phyloP scores from a whole-genome alignment of 306 rosid species.

The Malus fusca region DNA sequence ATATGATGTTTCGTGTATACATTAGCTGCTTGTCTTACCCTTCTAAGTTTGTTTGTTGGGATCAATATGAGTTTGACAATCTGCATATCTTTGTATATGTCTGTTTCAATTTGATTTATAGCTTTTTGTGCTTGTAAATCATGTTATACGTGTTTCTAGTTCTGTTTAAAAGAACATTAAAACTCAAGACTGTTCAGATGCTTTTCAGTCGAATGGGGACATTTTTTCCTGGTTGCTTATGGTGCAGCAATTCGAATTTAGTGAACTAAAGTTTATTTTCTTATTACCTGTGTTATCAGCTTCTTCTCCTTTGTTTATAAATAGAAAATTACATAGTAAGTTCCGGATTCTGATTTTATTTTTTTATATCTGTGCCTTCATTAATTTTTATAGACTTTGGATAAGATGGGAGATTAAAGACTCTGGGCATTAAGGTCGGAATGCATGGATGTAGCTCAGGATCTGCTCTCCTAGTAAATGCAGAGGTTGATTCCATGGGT shows the following conservation, averaged over 20 bases:
- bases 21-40: not conserved
- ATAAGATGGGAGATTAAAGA: conserved; percentile 49
- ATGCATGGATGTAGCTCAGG: conserved; percentile 87
- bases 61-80: not conserved
- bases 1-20: not conserved
- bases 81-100: not conserved
- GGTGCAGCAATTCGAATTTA: not conserved
- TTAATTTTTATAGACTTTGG: conserved; percentile 22
- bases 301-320: not conserved
- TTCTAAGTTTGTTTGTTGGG: not conserved
- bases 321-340: not conserved
- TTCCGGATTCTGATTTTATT: not conserved
- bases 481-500: conserved; percentile 99
- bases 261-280: not conserved
- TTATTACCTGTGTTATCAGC: not conserved
- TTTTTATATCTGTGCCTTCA: conserved; percentile 7
- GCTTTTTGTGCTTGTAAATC: not conserved
- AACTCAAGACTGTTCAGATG: not conserved
- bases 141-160: not conserved
- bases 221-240: not conserved
- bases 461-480: conserved; percentile 89
- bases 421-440: conserved; percentile 47
- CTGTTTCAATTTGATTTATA: not conserved
- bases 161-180: not conserved
- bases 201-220: not conserved